These are phyloP conservation scores for Tremella yokohamensis DNA, from an alignment of 768 basidiomycete genomes.

Conservation along the genomic window DNA sequence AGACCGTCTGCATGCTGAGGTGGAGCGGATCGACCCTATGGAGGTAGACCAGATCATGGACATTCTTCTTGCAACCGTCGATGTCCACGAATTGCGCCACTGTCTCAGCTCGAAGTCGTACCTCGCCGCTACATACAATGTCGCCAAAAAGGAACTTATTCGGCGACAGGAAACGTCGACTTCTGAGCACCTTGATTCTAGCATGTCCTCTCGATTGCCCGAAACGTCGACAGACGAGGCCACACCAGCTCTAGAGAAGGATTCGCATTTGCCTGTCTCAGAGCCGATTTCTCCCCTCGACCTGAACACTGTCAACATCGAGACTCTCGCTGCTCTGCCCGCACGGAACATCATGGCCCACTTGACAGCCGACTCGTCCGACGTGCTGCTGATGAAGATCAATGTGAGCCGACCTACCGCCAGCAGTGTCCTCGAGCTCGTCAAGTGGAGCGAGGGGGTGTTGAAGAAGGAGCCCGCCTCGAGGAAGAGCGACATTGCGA, in stretches of 20 bases:
- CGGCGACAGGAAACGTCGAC: neutral
- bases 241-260: neutral
- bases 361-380: constrained; percentile 8
- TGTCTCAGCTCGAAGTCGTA: constrained; percentile 6
- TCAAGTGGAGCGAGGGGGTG: constrained; percentile 20
- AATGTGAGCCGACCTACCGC: constrained; percentile 17
- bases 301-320: constrained; percentile 5
- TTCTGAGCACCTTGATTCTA: too few relatives aligned
- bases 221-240: neutral
- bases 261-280: neutral
- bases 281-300: neutral
- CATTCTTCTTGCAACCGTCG: constrained; percentile 16
- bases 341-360: constrained; percentile 20
- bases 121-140: constrained; percentile 17
- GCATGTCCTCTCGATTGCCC: too few relatives aligned
- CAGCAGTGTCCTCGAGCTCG: constrained; percentile 3
- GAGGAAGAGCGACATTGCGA: constrained; percentile 23
- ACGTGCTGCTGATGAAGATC: constrained; percentile 12
- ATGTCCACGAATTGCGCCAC: constrained; percentile 7
- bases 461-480: constrained; percentile 17
- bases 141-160: constrained; percentile 17
- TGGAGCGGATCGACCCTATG: constrained; percentile 26
- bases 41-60: constrained; percentile 19
- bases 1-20: constrained; percentile 12
- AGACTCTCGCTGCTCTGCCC: constrained; percentile 9